Conservation (phyloP, 1,284 basidiomycete genomes). For the Volvariella surrecta region DNA sequence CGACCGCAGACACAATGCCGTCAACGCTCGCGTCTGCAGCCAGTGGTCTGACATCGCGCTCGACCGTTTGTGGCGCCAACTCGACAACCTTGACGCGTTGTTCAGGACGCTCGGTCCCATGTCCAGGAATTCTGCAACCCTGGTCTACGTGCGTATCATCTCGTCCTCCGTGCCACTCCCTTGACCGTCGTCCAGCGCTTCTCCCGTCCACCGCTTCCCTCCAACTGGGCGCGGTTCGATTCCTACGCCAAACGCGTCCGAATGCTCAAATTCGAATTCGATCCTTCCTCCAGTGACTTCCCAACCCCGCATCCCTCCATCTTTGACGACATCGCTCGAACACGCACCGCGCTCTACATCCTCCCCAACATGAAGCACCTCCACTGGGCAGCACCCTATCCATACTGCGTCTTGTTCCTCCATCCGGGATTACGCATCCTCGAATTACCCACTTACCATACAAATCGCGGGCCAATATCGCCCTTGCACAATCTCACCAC, state of each 20-base stretch:
- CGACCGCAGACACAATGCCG: slow-evolving; percentile 25
- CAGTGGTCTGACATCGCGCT: slow-evolving; percentile 43
- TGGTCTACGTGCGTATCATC: slow-evolving; percentile 12
- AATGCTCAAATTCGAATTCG: slow-evolving; percentile 14
- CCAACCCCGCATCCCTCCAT: slow-evolving; percentile 13
- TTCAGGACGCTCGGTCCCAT: slow-evolving; percentile 35
- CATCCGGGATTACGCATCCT: slow-evolving; percentile 21
- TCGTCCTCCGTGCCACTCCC: neutral
- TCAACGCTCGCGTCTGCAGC: slow-evolving; percentile 40
- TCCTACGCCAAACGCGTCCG: slow-evolving; percentile 49
- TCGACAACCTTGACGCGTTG: slow-evolving; percentile 33
- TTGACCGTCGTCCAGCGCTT: slow-evolving; percentile 25
- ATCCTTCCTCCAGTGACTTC: slow-evolving; percentile 4
- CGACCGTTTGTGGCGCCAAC: slow-evolving; percentile 42
- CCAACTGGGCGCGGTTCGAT: slow-evolving; percentile 49
- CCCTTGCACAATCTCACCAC: slow-evolving; percentile 30
- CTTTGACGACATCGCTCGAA: slow-evolving; percentile 47
- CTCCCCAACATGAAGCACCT: slow-evolving; percentile 47
- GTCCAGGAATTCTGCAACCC: slow-evolving; percentile 7
- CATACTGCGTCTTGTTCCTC: slow-evolving; percentile 30
- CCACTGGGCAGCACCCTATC: slow-evolving; percentile 23
- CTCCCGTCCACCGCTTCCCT: slow-evolving; percentile 31
- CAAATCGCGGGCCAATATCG: slow-evolving; percentile 12
- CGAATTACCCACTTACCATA: slow-evolving; percentile 14
- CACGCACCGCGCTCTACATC: slow-evolving; percentile 40